A percentile compares a stretch with the other conserved stretches of the same genome.
Conservation (phyloP, 2,329 filamentous ascomycete species). For the Emmonsiellopsis sp. region DNA sequence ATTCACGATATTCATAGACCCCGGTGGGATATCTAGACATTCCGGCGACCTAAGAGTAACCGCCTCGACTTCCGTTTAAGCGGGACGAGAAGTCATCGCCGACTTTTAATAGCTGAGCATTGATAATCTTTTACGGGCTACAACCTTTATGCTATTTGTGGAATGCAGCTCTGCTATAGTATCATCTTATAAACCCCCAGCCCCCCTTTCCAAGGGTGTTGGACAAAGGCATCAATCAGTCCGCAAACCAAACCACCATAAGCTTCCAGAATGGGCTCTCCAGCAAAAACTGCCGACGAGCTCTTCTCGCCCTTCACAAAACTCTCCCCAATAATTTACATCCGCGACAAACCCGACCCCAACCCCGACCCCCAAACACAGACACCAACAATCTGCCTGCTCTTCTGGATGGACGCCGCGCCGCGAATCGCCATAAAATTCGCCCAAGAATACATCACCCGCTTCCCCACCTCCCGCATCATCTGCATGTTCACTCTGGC, state of each 20-base stretch:
- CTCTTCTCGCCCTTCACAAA: constrained; percentile 19
- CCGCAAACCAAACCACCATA: neutral
- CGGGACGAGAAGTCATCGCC: too few species aligned
- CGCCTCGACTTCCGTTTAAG: too few species aligned
- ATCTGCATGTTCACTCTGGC: constrained; percentile 31
- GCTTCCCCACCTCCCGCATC: constrained; percentile 35
- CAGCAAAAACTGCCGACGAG: neutral
- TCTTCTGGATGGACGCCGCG: constrained; percentile 41
- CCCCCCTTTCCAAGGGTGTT: too few species aligned
- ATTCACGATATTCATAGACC: too few species aligned
- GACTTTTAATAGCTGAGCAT: too few species aligned
- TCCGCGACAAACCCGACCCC: constrained; percentile 19
- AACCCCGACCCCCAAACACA: neutral
- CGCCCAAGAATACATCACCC: constrained; percentile 32
- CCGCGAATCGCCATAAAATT: constrained; percentile 39
- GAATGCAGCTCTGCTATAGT: too few species aligned
- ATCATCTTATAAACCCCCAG: too few species aligned
- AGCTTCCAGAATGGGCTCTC: neutral
- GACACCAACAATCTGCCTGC: constrained; percentile 33
- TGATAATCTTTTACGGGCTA: too few species aligned
- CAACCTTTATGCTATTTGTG: too few species aligned
- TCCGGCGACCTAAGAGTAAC: too few species aligned
- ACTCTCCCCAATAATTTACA: constrained; percentile 30
- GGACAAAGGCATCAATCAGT: too few species aligned
- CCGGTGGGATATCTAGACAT: too few species aligned